A percentile compares a stretch with the other conserved stretches of the same genome.
Evolutionary conservation across 2,329 filamentous ascomycete genomes (phyloP).

Genomic region (Ascochyta koolunga): DNA sequence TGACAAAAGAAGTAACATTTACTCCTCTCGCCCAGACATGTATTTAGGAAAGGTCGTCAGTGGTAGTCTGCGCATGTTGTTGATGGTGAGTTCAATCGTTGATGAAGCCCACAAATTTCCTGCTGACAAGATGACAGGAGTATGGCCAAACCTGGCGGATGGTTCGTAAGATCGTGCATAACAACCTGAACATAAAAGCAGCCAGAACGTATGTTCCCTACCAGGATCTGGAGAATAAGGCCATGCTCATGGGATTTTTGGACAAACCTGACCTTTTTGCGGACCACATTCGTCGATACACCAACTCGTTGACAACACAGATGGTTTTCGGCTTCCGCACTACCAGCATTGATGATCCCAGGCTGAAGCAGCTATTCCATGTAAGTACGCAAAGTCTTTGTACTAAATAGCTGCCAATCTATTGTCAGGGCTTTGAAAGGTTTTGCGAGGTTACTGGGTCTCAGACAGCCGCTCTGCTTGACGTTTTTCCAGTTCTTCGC

Average conservation of each 20-base stretch:
- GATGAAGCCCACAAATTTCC: too few relatives aligned
- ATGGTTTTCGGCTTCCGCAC: conserved; percentile 57
- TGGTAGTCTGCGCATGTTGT: conserved; percentile 14
- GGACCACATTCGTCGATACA: conserved; percentile 56
- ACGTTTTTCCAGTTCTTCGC: conserved; percentile 55
- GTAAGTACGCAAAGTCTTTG: not conserved
- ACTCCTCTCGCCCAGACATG: conserved; percentile 54
- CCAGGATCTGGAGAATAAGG: conserved; percentile 62
- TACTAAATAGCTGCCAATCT: conserved; percentile 14
- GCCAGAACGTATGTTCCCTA: conserved; percentile 52
- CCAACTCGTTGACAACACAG: conserved; percentile 56
- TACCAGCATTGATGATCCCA: conserved; percentile 22
- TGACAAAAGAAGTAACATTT: conserved; percentile 58
- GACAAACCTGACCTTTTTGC: conserved; percentile 51
- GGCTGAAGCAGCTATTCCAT: conserved; percentile 22
- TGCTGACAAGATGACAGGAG: conserved; percentile 7
- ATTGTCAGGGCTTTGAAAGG: conserved; percentile 48
- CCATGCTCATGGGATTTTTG: conserved; percentile 59
- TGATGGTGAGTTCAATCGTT: conserved; percentile 20
- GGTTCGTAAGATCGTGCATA: conserved; percentile 29
- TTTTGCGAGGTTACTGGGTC: conserved; percentile 53
- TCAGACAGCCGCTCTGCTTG: conserved; percentile 52
- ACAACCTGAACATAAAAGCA: conserved; percentile 27
- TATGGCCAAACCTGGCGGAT: conserved; percentile 25
- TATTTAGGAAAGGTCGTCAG: conserved; percentile 21